Conservation (phyloP, 257 asterid species). For the Solanum pinnatisectum region DNA sequence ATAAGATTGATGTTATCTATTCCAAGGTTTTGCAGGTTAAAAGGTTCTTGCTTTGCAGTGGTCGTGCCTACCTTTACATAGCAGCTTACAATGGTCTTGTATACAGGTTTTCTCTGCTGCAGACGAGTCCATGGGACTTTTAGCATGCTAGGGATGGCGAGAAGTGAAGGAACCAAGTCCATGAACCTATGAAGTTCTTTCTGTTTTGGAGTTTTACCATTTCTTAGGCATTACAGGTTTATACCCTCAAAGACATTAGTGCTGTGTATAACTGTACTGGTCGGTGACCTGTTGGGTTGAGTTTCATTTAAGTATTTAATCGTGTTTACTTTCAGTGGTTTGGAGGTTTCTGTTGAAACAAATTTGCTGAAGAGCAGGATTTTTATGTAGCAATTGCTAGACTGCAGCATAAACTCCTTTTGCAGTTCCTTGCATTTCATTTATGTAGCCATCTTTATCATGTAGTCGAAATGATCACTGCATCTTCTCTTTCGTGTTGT, state of each 20-base stretch:
- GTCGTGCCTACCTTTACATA: neutral
- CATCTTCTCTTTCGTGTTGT: neutral
- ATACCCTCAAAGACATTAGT: neutral
- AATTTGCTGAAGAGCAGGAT: neutral
- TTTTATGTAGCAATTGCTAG: neutral
- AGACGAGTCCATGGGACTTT: neutral
- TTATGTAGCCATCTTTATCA: neutral
- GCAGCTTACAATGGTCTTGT: slow-evolving; percentile 8
- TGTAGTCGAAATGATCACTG: neutral
- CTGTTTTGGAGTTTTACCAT: neutral
- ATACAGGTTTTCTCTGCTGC: slow-evolving; percentile 13
- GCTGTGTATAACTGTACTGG: neutral
- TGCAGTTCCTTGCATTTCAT: neutral
- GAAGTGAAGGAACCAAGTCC: neutral
- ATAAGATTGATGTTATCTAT: neutral
- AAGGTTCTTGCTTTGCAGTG: slow-evolving; percentile 9
- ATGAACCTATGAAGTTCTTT: neutral
- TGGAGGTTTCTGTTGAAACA: neutral
- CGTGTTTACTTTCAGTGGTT: neutral
- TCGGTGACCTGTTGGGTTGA: neutral
- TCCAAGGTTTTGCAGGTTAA: slow-evolving; percentile 7
- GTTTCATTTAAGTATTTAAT: neutral
- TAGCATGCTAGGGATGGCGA: neutral
- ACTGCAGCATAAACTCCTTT: neutral
- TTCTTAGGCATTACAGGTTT: neutral